Evolutionary conservation across 2,329 filamentous ascomycete species (phyloP).

Genomic region (Ophiostoma perfectum): DNA sequence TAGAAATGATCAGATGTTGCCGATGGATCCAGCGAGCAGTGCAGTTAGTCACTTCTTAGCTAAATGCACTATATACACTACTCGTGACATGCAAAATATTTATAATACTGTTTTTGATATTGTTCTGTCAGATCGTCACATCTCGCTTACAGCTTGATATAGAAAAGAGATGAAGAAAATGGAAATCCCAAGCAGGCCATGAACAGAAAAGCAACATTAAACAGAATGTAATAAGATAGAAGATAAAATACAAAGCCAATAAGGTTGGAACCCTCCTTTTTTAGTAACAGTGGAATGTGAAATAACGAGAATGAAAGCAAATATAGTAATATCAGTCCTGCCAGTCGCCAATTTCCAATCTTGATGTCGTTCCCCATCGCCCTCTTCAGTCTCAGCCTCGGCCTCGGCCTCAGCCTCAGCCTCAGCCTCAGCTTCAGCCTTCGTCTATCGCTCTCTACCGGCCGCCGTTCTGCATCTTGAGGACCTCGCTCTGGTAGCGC

Average conservation of each 20-base stretch:
- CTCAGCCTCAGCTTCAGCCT: neutral
- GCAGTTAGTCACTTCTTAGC: neutral
- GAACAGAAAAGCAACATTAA: neutral
- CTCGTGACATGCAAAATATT: neutral
- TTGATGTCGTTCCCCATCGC: neutral
- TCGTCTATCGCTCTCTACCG: slow-evolving; percentile 16
- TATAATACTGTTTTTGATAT: neutral
- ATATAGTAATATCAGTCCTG: too few species aligned
- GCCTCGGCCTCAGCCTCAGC: too few species aligned
- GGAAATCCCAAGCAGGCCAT: neutral
- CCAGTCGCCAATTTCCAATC: too few species aligned
- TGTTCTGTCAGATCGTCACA: neutral
- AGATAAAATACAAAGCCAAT: slow-evolving; percentile 6
- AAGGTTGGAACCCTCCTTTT: slow-evolving; percentile 2
- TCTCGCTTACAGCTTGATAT: neutral
- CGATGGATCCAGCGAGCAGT: neutral
- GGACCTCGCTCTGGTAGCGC: slow-evolving; percentile 61
- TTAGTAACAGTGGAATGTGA: neutral
- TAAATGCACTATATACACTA: neutral
- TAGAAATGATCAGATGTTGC: neutral
- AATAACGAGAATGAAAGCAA: neutral
- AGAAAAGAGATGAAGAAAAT: neutral
- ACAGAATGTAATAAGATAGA: neutral
- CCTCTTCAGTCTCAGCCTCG: neutral
- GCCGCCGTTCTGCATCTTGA: slow-evolving; percentile 46